Evolutionary conservation across 2,329 filamentous ascomycete genomes (phyloP).

Genomic region (Coleophoma crateriformis): DNA sequence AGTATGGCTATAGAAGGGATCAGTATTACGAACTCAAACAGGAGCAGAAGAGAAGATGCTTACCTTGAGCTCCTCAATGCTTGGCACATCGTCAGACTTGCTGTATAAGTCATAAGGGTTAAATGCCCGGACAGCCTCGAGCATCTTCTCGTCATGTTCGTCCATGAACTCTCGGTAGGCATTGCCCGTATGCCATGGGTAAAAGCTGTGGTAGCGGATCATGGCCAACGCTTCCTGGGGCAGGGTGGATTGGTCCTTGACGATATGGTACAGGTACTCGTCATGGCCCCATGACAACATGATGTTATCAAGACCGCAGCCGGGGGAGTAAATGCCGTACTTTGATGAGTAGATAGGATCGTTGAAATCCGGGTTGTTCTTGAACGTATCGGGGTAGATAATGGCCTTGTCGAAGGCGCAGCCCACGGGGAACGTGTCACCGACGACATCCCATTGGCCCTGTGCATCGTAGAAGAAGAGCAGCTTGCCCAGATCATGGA

Average conservation of each 20-base stretch:
- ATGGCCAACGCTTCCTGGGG: constrained; percentile 82
- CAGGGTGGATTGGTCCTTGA: constrained; percentile 74
- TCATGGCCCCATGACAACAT: constrained; percentile 91
- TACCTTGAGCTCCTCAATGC: constrained; percentile 70
- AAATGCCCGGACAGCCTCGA: constrained; percentile 77
- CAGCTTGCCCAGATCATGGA: constrained; percentile 77
- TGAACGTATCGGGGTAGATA: constrained; percentile 77
- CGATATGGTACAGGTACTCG: constrained; percentile 81
- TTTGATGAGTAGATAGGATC: constrained; percentile 71
- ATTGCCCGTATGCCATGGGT: constrained; percentile 81
- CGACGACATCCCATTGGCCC: constrained; percentile 91
- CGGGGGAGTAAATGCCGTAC: constrained; percentile 72
- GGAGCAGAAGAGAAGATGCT: constrained; percentile 11
- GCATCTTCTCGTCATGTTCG: constrained; percentile 72
- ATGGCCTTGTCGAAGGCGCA: constrained; percentile 70
- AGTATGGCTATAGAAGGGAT: constrained; percentile 52
- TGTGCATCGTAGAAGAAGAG: constrained; percentile 77
- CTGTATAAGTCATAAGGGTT: constrained; percentile 91
- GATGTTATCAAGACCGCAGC: constrained; percentile 79
- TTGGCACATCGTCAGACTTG: constrained; percentile 80
- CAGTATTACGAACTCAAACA: constrained; percentile 2
- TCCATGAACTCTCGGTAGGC: constrained; percentile 82
- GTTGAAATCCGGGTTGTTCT: constrained; percentile 65
- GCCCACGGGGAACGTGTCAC: constrained; percentile 77
- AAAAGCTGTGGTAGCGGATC: constrained; percentile 90